phyloP scores from a whole-genome alignment of 2,329 filamentous ascomycete genomes.

The Cyphellophora attinorum region DNA sequence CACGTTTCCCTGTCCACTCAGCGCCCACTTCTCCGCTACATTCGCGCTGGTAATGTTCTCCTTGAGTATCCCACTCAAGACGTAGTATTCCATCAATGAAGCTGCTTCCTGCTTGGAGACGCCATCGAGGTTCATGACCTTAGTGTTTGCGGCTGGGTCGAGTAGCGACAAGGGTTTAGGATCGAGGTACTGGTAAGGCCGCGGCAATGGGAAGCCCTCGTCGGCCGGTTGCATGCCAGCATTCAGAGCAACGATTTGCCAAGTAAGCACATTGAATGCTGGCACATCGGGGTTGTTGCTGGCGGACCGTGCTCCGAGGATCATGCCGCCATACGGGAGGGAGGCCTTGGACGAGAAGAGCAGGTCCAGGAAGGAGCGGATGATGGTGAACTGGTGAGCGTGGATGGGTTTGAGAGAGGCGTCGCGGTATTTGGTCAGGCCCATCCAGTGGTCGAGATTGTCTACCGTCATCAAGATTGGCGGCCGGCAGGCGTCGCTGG shows the following conservation, averaged over 20 bases:
- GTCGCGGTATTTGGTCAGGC: conserved; percentile 63
- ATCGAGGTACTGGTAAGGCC: conserved; percentile 46
- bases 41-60: conserved; percentile 58
- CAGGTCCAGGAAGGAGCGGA: conserved; percentile 65
- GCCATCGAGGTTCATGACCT: conserved; percentile 51
- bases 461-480: conserved; percentile 70
- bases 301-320: conserved; percentile 64
- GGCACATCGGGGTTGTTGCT: conserved; percentile 59
- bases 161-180: conserved; percentile 39
- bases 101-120: conserved; percentile 66
- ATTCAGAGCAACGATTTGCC: conserved; percentile 35
- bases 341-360: conserved; percentile 48
- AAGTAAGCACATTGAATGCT: conserved; percentile 60
- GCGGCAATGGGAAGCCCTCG: conserved; percentile 35
- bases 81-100: conserved; percentile 86
- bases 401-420: conserved; percentile 67
- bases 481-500: conserved; percentile 39
- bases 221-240: conserved; percentile 21
- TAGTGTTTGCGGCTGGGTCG: conserved; percentile 16
- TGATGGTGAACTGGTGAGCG: conserved; percentile 69
- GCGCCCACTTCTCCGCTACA: conserved; percentile 73
- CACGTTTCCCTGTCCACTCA: conserved; percentile 71
- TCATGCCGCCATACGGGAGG: conserved; percentile 64
- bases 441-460: conserved; percentile 73
- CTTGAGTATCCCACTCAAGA: conserved; percentile 69